Conservation (phyloP, 75 land plant species). For the Pseudotsuga menziesii region DNA sequence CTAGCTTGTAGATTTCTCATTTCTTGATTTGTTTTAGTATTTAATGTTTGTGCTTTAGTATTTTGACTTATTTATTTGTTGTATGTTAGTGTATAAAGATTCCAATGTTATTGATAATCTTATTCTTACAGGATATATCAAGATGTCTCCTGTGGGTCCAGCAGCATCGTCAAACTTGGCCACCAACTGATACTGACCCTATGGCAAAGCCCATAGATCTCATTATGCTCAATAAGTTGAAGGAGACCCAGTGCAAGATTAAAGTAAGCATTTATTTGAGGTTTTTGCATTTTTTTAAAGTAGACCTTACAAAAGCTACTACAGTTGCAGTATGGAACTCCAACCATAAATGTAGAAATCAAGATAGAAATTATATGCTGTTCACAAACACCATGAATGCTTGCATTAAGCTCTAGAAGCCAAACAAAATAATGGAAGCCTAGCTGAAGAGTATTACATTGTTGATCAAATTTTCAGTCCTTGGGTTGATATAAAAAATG, state of each 20-base stretch:
- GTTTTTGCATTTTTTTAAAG: background rate
- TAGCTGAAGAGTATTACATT: background rate
- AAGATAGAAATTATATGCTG: background rate
- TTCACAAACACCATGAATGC: background rate
- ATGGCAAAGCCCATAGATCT: conserved; percentile 75
- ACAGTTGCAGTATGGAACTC: background rate
- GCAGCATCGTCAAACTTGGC: conserved; percentile 79
- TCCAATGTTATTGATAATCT: background rate
- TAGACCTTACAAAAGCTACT: background rate
- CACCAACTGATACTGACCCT: conserved; percentile 63
- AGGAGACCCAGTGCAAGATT: conserved; percentile 78
- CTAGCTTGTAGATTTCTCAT: background rate
- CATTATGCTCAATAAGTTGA: conserved; percentile 70
- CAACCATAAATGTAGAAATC: background rate
- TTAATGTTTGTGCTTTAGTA: background rate
- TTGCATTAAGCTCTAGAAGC: background rate
- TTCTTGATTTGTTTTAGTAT: background rate
- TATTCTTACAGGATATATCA: conserved; percentile 76
- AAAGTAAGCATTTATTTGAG: conserved; percentile 36
- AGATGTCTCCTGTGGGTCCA: conserved; percentile 97
- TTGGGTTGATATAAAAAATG: no score
- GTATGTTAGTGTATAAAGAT: background rate
- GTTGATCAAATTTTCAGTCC: no score
- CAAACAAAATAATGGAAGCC: background rate
- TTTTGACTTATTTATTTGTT: background rate